Evolutionary conservation across 2,329 filamentous ascomycete species (phyloP), one percentile per base, ranked within the genome.

Genomic region (Fusarium algeriense): DNA sequence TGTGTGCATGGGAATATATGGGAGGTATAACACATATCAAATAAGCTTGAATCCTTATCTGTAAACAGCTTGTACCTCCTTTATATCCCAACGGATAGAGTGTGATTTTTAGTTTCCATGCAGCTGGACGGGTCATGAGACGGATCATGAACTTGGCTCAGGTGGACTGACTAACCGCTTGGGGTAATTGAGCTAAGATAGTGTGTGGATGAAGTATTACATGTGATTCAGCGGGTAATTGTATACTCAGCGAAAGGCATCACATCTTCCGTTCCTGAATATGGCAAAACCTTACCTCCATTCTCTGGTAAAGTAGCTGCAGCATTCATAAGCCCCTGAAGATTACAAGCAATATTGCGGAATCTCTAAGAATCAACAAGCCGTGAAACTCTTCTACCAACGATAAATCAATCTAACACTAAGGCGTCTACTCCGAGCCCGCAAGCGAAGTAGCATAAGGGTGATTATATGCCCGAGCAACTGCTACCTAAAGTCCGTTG

Each of bases 81-180:
- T n/a, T n/a, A 49, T 49, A 35, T 15, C n/a, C 45, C 28, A 49
- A 34, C 15, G 15, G 23, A 45, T 45, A 45, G 23, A 45, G 43
- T 45, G 30, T 20, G 13, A 11, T 23, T 34, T 49, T 23, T 34
- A 49, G 30, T 35, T 49, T 49, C n/a, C 46, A 26, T 49, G 30
- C 46, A 49, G 30, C 46, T 49, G n/a, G 46, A 49, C 30, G 35
- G 46, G 35, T 49, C 46, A 49, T 49, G 28, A 35, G 46, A 49
- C 15, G 19, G 46, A 23, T 23, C 30, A 49, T 35, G 30, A 49
- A 28, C 15, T 20, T 49, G 46, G 46, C 46, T 35, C 46, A 49
- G 46, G 46, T 49, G 46, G 19, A n/a, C 28, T 35, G 30, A 49
- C 46, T 49, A 35, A 49, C 46, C n/a, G 30, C 46, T 49, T 49